phyloP scores from a whole-genome alignment of 2,329 filamentous ascomycete species.

The Xylaria sp. region DNA sequence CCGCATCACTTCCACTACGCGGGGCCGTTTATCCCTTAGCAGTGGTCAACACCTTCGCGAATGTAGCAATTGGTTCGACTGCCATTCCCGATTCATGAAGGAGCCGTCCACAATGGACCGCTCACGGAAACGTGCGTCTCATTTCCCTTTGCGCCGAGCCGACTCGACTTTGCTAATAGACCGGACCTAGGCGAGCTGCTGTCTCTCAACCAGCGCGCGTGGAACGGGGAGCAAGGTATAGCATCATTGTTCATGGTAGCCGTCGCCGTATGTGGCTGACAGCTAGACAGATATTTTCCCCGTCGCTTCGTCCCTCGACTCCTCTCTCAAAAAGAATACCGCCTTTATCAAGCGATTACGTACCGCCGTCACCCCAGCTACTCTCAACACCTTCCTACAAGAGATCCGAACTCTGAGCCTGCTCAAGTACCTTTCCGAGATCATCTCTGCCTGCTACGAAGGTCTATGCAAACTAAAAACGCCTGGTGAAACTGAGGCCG shows the following conservation, averaged over 20 bases:
- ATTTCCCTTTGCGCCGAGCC: slow-evolving; percentile 1
- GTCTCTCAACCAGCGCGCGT: slow-evolving; percentile 82
- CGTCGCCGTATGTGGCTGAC: slow-evolving; percentile 18
- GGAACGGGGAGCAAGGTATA: slow-evolving; percentile 84
- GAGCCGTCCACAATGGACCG: slow-evolving; percentile 61
- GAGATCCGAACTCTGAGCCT: slow-evolving; percentile 90
- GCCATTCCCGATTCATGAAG: slow-evolving; percentile 34
- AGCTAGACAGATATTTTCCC: slow-evolving; percentile 69
- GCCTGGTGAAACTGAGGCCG: slow-evolving; percentile 87
- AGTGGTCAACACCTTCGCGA: slow-evolving; percentile 43
- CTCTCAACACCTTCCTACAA: slow-evolving; percentile 80
- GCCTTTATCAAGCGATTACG: slow-evolving; percentile 96
- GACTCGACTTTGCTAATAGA: slow-evolving; percentile 27
- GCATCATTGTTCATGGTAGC: neutral
- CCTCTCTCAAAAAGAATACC: slow-evolving; percentile 96
- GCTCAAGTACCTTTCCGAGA: slow-evolving; percentile 96
- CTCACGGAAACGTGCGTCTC: slow-evolving; percentile 61
- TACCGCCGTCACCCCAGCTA: slow-evolving; percentile 81
- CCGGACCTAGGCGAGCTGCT: slow-evolving; percentile 76
- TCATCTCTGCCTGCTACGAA: slow-evolving; percentile 94
- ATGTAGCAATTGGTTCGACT: slow-evolving; percentile 47
- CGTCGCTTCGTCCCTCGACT: slow-evolving; percentile 81
- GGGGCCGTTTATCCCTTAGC: slow-evolving; percentile 49
- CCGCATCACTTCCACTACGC: slow-evolving; percentile 46
- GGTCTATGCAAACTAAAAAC: slow-evolving; percentile 90